phyloP scores from a whole-genome alignment of 192 early-diverging fungal genomes.

The Umbelopsis sp. region DNA sequence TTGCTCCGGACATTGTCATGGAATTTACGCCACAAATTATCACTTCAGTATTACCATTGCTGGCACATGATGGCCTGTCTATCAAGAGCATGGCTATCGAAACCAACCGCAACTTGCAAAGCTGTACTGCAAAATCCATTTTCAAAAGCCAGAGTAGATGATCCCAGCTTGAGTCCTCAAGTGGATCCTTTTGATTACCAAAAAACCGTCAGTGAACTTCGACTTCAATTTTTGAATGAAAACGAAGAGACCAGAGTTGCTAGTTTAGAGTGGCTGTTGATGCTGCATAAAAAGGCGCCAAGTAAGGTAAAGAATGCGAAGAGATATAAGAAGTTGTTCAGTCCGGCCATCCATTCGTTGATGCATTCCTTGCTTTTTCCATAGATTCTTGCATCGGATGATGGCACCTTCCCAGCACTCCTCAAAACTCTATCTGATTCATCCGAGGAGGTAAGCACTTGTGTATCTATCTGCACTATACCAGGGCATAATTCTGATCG shows the following conservation, averaged over 20 bases:
- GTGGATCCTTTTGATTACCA: constrained; percentile 84
- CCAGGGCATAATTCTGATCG: not conserved
- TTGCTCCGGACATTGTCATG: constrained; percentile 84
- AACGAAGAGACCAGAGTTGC: constrained; percentile 93
- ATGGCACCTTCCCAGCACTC: constrained; percentile 83
- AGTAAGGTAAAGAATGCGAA: constrained; percentile 51
- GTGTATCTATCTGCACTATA: not conserved
- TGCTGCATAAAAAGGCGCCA: constrained; percentile 93
- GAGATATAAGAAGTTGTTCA: not conserved
- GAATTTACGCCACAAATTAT: constrained; percentile 81
- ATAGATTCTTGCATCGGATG: constrained; percentile 85
- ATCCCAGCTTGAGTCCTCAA: not conserved
- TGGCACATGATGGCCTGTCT: constrained; percentile 72
- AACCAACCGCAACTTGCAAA: constrained; percentile 78
- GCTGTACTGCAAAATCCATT: constrained; percentile 64
- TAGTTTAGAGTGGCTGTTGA: constrained; percentile 94
- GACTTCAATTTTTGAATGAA: constrained; percentile 79
- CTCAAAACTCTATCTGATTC: constrained; percentile 92
- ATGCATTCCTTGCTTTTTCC: constrained; percentile 14
- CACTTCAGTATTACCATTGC: constrained; percentile 80
- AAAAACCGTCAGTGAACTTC: constrained; percentile 77
- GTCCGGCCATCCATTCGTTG: constrained; percentile 18
- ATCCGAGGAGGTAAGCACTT: constrained; percentile 77
- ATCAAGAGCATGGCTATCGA: constrained; percentile 79
- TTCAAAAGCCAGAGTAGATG: constrained; percentile 28